These are phyloP conservation scores for Colletotrichum lini DNA, from an alignment of 2,329 filamentous ascomycete genomes.

Conservation along the genomic window DNA sequence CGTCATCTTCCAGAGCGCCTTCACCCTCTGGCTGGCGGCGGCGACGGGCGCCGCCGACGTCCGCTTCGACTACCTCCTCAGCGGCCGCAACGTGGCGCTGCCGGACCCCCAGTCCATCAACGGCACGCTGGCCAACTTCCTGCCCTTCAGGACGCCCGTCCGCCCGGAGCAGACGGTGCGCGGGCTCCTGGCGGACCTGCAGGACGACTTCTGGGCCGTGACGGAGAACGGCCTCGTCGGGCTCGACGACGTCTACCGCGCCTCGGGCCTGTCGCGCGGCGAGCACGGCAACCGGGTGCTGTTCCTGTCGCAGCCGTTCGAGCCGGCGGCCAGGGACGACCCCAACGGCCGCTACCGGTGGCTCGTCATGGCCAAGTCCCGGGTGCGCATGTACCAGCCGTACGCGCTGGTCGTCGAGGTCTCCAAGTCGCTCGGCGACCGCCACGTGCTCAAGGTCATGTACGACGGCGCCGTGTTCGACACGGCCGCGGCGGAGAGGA, in stretches of 20 bases:
- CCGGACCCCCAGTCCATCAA: conserved; percentile 54
- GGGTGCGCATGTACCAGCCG: conserved; percentile 15
- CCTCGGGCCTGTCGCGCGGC: neutral
- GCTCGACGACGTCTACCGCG: conserved; percentile 2
- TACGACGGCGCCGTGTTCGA: neutral
- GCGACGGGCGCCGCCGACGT: conserved; percentile 45
- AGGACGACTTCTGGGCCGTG: conserved; percentile 24
- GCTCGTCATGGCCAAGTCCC: conserved; percentile 21
- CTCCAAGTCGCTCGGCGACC: conserved; percentile 8
- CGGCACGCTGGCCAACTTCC: conserved; percentile 55
- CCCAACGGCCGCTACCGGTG: conserved; percentile 8
- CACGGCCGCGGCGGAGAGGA: neutral
- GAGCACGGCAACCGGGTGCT: neutral
- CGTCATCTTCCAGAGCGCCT: conserved; percentile 55
- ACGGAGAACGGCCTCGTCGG: conserved; percentile 16
- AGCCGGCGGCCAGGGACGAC: conserved; percentile 1
- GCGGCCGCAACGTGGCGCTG: conserved; percentile 55
- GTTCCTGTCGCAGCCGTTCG: conserved; percentile 18
- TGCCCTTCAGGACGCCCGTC: conserved; percentile 49
- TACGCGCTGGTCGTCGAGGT: conserved; percentile 25
- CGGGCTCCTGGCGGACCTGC: neutral
- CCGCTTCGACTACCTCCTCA: conserved; percentile 54
- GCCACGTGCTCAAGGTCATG: conserved; percentile 19
- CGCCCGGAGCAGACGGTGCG: conserved; percentile 2
- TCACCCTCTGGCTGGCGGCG: conserved; percentile 48